Evolutionary conservation across 345 rosid species (phyloP), one percentile per base, ranked within the genome.

Genomic region (Hibiscus mutabilis): DNA sequence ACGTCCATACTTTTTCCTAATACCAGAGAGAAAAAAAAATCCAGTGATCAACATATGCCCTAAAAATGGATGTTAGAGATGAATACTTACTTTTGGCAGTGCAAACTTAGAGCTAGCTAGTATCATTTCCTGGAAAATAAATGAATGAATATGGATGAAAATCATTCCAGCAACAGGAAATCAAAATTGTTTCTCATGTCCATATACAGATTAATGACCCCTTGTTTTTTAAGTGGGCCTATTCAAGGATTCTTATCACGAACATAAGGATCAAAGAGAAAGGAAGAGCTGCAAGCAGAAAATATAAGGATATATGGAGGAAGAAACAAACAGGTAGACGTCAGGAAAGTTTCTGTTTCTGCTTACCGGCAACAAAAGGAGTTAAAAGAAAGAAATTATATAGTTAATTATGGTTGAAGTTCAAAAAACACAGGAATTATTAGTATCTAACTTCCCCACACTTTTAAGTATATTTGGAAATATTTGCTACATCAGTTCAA

Each of bases 81-180:
- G 35, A 66, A 19, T 24, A 62, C 84, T 78, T 85, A 93, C 98
- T 55, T 82, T 85, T 40, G 82, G 82, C 63, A 75, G 83, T 55
- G 84, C 71, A 83, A 60, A 80, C 71, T 87, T 87, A 27, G 91
- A 78, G 79, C 97, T 87, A 66, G 96, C 96, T 49, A 87, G 82
- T 73, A 93, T 89, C 97, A 93, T 89, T 71, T 89, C 97, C 98
- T 93, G 93, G 68, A 66, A 74, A 70, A 73, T 51, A 27, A 21
- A 62, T 16, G 44, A 70, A 70, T n/a, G 25, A 58, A 68, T 14
- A 29, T 18, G 2, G 25, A 18, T 49, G 27, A 25, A 61, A 66
- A 64, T 25, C 57, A 42, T 14, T 60, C 42, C 53, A 12, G 24
- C 65, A 40, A 70, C 10, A 40, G 65, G 19, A 70, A 40, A 58